Evolutionary conservation across 1,284 basidiomycete genomes (phyloP), one percentile per base, ranked within the genome.

Genomic region (Moesziomyces antarcticus): DNA sequence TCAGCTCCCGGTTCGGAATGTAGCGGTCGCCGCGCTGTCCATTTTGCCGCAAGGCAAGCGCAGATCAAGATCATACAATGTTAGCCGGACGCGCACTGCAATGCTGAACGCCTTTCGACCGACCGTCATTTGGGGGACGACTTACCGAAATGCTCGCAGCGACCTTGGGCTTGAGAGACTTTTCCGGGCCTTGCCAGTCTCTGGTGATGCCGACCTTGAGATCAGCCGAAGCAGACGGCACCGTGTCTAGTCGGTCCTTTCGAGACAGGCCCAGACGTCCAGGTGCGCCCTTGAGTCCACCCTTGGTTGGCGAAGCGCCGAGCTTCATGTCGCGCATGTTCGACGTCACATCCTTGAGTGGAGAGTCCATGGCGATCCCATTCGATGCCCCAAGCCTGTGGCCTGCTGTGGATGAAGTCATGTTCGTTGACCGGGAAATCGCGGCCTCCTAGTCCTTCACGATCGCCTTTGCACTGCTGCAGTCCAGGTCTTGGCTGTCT

Each of bases 1-100:
- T 64, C n/a, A 80, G 68, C 47, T 82, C 80, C 37, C 80, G 70
- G 35, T 79, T 78, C 2, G 82, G 77, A 25, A 83, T 82, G 60
- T 78, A 83, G 20, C 82, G 72, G 45, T 83, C 82, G 13, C 79
- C 80, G 10, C 82, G 79, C 73, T 77, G 65, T 33, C 11, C 10
- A 11, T 4, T 10, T 33, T 13, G 1, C 30, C 30, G 13, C 30
- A 33, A 33, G 8, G 13, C 30, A 33, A 33, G 30, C 25, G 25
- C 25, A 27, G 30, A 33, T 11, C 10, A 13, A 33, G 10, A 11
- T 33, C 11, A 1, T 3, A 11, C 10, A 13, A 33, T 13, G 30
- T 33, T 13, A 33, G 30, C 30, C 30, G 11, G 30, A 13, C 5
- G 30, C 30, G 2, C 2, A 33, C 11, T 33, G 30, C 2, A 3